Evolutionary conservation across 148 eudicot genomes (phyloP).

Genomic region (Euryodendron excelsum): DNA sequence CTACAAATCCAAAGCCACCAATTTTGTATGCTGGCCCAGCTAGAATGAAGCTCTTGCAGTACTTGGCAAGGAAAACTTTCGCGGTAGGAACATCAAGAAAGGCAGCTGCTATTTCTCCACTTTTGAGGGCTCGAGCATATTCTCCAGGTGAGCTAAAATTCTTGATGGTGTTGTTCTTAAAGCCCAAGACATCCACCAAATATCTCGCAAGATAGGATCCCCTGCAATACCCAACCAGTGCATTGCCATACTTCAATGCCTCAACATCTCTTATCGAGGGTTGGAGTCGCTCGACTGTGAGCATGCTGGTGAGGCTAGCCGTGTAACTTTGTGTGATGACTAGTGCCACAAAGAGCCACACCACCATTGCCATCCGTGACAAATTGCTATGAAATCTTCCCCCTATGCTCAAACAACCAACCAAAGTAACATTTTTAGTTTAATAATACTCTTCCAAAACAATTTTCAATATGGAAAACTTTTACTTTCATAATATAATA

Average conservation of each 20-base stretch:
- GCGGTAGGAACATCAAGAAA: slow-evolving; percentile 25
- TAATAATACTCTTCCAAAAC: too few relatives aligned
- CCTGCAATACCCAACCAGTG: slow-evolving; percentile 9
- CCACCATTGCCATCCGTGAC: slow-evolving; percentile 22
- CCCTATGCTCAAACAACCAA: slow-evolving; percentile 9
- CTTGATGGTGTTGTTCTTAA: slow-evolving; percentile 11
- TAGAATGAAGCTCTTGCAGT: slow-evolving; percentile 34
- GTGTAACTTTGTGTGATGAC: slow-evolving; percentile 32
- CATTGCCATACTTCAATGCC: slow-evolving; percentile 14
- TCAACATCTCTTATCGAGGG: slow-evolving; percentile 17
- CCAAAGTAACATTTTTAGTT: not conserved
- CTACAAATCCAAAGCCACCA: slow-evolving; percentile 35
- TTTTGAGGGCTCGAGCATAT: slow-evolving; percentile 19
- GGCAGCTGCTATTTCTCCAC: slow-evolving; percentile 22
- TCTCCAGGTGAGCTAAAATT: slow-evolving; percentile 6
- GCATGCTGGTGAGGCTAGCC: slow-evolving; percentile 34
- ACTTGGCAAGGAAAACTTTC: slow-evolving; percentile 27
- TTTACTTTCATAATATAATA: too few relatives aligned
- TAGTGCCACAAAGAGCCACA: slow-evolving; percentile 36
- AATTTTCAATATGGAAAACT: too few relatives aligned
- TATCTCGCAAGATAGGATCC: slow-evolving; percentile 10
- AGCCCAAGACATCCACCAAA: slow-evolving; percentile 12
- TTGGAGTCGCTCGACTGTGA: slow-evolving; percentile 21
- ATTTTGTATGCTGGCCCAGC: slow-evolving; percentile 24
- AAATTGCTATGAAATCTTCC: slow-evolving; percentile 27